phyloP scores from a whole-genome alignment of 495 filamentous ascomycete species.

The Podospora didyma region DNA sequence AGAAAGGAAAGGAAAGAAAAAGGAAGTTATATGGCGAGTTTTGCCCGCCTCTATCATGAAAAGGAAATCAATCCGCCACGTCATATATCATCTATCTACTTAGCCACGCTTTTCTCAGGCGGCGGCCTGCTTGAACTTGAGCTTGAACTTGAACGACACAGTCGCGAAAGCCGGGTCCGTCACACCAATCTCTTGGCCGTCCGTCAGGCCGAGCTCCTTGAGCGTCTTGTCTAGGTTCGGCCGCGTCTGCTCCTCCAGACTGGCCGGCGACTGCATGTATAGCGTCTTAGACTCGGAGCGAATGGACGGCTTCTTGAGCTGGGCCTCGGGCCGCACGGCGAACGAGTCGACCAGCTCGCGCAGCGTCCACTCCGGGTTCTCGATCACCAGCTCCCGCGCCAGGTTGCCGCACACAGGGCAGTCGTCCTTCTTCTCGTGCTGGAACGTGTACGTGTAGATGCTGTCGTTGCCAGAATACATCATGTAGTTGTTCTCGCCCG shows the following conservation, averaged over 20 bases:
- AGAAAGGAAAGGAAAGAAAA: too few relatives aligned
- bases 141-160: slow-evolving; percentile 65
- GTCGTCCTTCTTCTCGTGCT: slow-evolving; percentile 84
- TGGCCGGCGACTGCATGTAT: slow-evolving; percentile 81
- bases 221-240: slow-evolving; percentile 75
- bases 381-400: slow-evolving; percentile 66
- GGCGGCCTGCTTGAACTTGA: slow-evolving; percentile 38
- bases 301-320: slow-evolving; percentile 86
- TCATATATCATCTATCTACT: too few relatives aligned
- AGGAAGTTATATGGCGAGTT: too few relatives aligned
- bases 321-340: slow-evolving; percentile 75
- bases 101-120: too few relatives aligned
- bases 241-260: slow-evolving; percentile 75
- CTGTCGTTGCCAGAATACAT: slow-evolving; percentile 96
- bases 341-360: slow-evolving; percentile 83
- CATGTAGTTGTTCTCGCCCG: slow-evolving; percentile 85
- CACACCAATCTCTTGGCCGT: slow-evolving; percentile 62
- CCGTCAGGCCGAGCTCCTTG: slow-evolving; percentile 43
- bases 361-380: slow-evolving; percentile 64
- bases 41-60: too few relatives aligned
- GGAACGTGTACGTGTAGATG: slow-evolving; percentile 95
- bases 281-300: slow-evolving; percentile 77
- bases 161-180: slow-evolving; percentile 76
- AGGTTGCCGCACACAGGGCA: slow-evolving; percentile 91
- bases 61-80: too few relatives aligned